phyloP scores from a whole-genome alignment of 1,284 basidiomycete genomes.

The Ustanciosporium gigantosporum region DNA sequence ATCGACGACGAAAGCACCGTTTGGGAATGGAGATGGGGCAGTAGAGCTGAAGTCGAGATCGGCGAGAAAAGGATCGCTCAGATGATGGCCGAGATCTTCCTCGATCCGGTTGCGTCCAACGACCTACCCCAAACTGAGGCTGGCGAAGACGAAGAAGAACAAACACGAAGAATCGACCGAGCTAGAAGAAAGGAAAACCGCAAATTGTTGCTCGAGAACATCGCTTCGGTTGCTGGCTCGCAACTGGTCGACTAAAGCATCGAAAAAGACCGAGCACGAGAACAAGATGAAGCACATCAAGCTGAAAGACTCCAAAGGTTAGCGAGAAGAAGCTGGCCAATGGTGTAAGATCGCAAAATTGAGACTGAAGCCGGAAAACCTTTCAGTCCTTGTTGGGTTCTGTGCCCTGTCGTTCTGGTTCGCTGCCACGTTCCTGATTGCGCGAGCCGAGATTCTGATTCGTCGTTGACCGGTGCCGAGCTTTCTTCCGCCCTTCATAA shows the following conservation, averaged over 20 bases:
- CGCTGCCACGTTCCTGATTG: no score
- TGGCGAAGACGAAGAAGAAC: slow-evolving; percentile 20
- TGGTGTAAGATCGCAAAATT: no score
- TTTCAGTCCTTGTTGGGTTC: no score
- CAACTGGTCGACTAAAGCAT: slow-evolving; percentile 21
- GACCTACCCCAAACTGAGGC: slow-evolving; percentile 3
- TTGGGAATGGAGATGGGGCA: slow-evolving; percentile 60
- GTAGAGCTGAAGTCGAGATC: slow-evolving; percentile 55
- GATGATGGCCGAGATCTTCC: slow-evolving; percentile 49
- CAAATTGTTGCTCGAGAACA: slow-evolving; percentile 27
- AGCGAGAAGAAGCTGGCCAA: no score
- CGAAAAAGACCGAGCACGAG: no score
- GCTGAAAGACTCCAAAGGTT: no score
- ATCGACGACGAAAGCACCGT: slow-evolving; percentile 36
- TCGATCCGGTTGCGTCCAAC: slow-evolving; percentile 12
- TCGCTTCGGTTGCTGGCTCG: slow-evolving; percentile 33
- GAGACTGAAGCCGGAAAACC: no score
- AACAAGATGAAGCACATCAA: no score
- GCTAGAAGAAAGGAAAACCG: slow-evolving; percentile 12
- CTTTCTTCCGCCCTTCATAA: no score
- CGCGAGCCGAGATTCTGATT: no score
- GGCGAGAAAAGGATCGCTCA: slow-evolving; percentile 53
- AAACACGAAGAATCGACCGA: slow-evolving; percentile 17
- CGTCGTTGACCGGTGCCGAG: no score
- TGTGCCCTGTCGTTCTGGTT: no score